Percentiles rank a stretch among this genome's conserved stretches.
Conservation (phyloP, 164 flowering plant genomes). For the Vitis cinerea region DNA sequence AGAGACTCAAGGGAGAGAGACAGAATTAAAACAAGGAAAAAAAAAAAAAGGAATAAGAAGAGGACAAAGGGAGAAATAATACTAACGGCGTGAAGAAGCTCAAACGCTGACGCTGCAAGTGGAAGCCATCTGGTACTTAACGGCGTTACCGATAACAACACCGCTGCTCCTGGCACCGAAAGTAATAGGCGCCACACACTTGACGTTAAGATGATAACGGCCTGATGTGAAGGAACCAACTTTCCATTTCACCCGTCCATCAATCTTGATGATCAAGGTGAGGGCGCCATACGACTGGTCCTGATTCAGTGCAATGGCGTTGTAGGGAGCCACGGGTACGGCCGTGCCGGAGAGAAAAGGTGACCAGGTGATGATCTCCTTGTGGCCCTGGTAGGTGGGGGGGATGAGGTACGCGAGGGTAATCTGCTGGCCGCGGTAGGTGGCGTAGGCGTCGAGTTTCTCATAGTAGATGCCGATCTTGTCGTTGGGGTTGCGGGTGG, state of each 20-base stretch:
- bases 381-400: conserved; percentile 66
- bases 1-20: background rate
- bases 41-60: background rate
- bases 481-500: conserved; percentile 65
- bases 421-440: conserved; percentile 67
- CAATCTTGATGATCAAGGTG: conserved; percentile 39
- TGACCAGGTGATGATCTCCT: conserved; percentile 63
- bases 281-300: conserved; percentile 45
- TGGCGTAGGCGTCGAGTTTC: conserved; percentile 55
- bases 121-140: conserved; percentile 49
- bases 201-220: conserved; percentile 50
- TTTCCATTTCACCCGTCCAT: conserved; percentile 67
- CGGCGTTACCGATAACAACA: conserved; percentile 35
- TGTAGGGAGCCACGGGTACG: conserved; percentile 76
- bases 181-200: conserved; percentile 52
- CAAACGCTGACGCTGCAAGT: conserved; percentile 49
- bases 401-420: conserved; percentile 52
- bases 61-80: background rate
- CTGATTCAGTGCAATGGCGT: conserved; percentile 31
- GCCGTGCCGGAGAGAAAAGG: conserved; percentile 50
- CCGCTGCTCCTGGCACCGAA: conserved; percentile 38
- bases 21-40: background rate
- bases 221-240: conserved; percentile 66
- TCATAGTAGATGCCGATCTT: conserved; percentile 77
- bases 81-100: conserved; percentile 11